Evolutionary conservation across 495 filamentous ascomycete genomes (phyloP), one percentile per base, ranked within the genome.

Genomic region (Penicillium coffeae): DNA sequence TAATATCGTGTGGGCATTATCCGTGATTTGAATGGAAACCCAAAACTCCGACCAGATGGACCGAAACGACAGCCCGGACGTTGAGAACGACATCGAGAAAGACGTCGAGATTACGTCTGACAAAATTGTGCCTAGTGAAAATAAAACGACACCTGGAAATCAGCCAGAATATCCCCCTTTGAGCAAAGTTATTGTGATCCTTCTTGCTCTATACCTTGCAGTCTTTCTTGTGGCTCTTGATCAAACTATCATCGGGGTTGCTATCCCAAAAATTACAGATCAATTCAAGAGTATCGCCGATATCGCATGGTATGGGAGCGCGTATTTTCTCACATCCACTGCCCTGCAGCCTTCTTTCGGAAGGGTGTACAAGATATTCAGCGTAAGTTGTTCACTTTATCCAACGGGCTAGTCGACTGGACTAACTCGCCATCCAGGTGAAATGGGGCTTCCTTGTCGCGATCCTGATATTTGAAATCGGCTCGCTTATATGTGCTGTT

Each of bases 401-500:
- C 14, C 8, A 5, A 5, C 34, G n/a, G n/a, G n/a, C n/a, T n/a
- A n/a, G n/a, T n/a, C n/a, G n/a, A n/a, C n/a, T n/a, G n/a, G n/a
- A n/a, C n/a, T n/a, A n/a, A n/a, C n/a, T n/a, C n/a, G n/a, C n/a
- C n/a, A n/a, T 67, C 36, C 15, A 71, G 51, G 71, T 83, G 46
- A 85, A 85, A 66, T 76, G 58, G 59, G 68, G 78, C 10, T 91
- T 79, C 63, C 66, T 91, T 1, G 52, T 55, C n/a, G 81, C 81
- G 45, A 78, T 89, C 52, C 57, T 61, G 45, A 60, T 92, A 50
- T 92, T 92, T 60, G 87, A 90, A 50, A 49, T 88, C 33, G 88
- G 89, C 14, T 83, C 76, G 30, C 63, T 86, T 12, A 70, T 92
- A 50, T 91, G 86, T 58, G 88, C 77, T 15, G 77, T 80, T 1